Base-by-base conservation (phyloP, 805 yeast genomes). In the Henningerozyma blattae region DNA sequence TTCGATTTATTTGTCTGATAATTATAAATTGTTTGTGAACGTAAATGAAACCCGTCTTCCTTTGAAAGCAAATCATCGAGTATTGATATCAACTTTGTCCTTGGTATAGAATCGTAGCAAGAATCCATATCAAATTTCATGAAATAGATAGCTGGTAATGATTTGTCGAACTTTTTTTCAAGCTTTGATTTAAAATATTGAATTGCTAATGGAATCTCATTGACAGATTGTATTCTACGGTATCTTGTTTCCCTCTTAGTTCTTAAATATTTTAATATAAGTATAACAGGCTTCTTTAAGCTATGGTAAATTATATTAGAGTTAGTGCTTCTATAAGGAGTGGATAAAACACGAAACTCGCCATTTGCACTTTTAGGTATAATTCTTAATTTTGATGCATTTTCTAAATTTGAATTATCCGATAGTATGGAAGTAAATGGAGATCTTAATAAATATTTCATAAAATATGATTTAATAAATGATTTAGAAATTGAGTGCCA, bases 91-190 rank as follows among this genome's bases (percentile, higher is more conserved):
- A 71, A 59, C 37, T 62, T 63, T 0, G 46, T 42, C 30, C 68
- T 70, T 13, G 81, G 75, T 14, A 86, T 59, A 2, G 75, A 69
- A 46, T 89, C 96, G 51, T 74, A 87, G 36, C 95, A 85, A 3
- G 76, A 67, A 35, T 65, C 67, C 41, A 82, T 73, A 51, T 87
- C 97, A 52, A 84, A 80, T 43, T 81, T 83, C 18, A 80, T 60
- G 13, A 69, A 69, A 46, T 61, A 69, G 0, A 76, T 41, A 2
- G 42, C 32, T 0, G 72, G 72, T 4, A 65, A 13, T 2, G 15
- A 27, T 0, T 48, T 38, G 7, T n/a, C 6, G 27, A 36, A 34
- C 8, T 40, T 35, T 4, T 34, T 20, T 2, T 46, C 5, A 0
- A 64, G 41, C 0, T 22, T 19, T 2, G 34, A 29, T 34, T 64